Conservation (phyloP, 1,139 yeast genomes). For the Lodderomyces elongisporus region DNA sequence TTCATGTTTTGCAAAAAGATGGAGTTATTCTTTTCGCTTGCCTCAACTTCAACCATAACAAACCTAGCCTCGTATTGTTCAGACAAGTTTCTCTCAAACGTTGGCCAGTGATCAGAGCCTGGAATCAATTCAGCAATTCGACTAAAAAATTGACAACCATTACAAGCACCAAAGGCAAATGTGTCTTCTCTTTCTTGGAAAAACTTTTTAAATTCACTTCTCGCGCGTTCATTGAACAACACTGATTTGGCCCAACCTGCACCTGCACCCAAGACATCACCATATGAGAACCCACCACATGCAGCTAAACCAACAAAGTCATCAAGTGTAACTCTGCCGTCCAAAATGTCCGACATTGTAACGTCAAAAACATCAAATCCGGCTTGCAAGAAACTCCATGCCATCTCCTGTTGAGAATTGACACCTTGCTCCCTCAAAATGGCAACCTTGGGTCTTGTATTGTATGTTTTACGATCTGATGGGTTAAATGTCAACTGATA, state of each 20-base stretch:
- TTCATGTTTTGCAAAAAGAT: slow-evolving; percentile 87
- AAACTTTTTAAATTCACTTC: slow-evolving; percentile 70
- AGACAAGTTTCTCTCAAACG: slow-evolving; percentile 83
- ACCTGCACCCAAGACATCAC: slow-evolving; percentile 99
- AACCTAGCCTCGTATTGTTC: slow-evolving; percentile 98
- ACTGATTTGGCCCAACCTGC: slow-evolving; percentile 99
- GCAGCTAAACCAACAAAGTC: slow-evolving; percentile 94
- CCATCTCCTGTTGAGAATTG: slow-evolving; percentile 98
- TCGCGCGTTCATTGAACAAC: slow-evolving; percentile 74
- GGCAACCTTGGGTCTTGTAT: slow-evolving; percentile 77
- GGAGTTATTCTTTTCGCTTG: slow-evolving; percentile 45
- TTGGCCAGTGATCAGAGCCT: slow-evolving; percentile 96
- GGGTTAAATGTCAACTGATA: slow-evolving; percentile 67
- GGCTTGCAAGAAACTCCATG: slow-evolving; percentile 92
- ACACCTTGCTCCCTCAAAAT: slow-evolving; percentile 98
- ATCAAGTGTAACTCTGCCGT: slow-evolving; percentile 67
- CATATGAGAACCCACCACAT: slow-evolving; percentile 98
- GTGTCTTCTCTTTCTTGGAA: slow-evolving; percentile 87
- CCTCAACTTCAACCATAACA: slow-evolving; percentile 77
- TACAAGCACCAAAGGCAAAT: slow-evolving; percentile 98
- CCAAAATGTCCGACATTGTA: slow-evolving; percentile 89
- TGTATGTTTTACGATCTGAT: slow-evolving; percentile 21
- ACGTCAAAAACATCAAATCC: slow-evolving; percentile 93
- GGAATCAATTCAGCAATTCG: slow-evolving; percentile 86
- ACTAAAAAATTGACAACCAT: slow-evolving; percentile 96